Conservation (phyloP, 257 asterid species). For the Jasminum sambac region DNA sequence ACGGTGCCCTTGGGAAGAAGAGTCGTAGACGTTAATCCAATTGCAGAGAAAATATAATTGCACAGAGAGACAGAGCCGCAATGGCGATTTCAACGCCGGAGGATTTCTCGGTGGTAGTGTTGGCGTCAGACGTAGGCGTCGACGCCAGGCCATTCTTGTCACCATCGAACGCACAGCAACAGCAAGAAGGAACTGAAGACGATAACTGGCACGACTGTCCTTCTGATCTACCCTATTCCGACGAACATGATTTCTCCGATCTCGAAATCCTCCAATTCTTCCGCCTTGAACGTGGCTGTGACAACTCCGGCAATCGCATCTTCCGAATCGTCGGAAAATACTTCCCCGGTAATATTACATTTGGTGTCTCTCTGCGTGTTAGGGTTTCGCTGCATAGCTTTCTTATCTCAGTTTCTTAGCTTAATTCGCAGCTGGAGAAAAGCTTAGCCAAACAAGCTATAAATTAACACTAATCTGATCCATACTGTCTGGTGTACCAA, state of each 20-base stretch:
- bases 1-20: background rate
- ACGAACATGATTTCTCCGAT: conserved; percentile 74
- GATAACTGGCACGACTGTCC: conserved; percentile 85
- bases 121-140: conserved; percentile 91
- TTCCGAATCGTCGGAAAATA: conserved; percentile 89
- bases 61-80: conserved; percentile 19
- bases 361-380: background rate
- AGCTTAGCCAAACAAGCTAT: background rate
- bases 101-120: conserved; percentile 77
- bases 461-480: background rate
- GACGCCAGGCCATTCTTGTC: conserved; percentile 78
- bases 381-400: background rate
- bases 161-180: conserved; percentile 25
- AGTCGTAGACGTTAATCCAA: conserved; percentile 1
- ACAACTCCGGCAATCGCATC: conserved; percentile 70
- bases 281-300: conserved; percentile 70
- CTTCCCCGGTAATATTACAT: conserved; percentile 63
- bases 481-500: conserved; percentile 2
- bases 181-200: conserved; percentile 38
- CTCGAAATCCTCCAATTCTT: conserved; percentile 78
- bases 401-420: background rate
- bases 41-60: background rate
- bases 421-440: background rate
- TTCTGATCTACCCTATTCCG: conserved; percentile 43
- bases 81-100: conserved; percentile 47